Base-by-base conservation (phyloP, 192 early-diverging fungal species). In the Allomyces javanicus region DNA sequence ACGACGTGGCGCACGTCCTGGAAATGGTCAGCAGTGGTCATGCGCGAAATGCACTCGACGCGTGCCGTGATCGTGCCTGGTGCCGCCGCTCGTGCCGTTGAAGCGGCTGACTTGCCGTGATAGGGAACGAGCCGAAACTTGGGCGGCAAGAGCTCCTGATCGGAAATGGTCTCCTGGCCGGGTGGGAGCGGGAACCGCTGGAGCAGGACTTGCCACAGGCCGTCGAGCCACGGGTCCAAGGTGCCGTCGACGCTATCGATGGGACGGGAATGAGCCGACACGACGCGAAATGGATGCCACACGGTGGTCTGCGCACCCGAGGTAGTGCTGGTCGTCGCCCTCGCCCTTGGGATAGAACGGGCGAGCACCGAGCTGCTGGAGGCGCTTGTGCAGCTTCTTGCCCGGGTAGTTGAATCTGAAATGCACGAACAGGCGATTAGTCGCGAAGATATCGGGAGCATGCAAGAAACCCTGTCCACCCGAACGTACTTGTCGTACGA, bases 291-390 rank as follows among this genome's bases (percentile, higher is more conserved):
- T 62, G 61, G 23, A 33, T 64, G 22, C 44, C 1, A 14, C 4
- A 17, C 71, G 11, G 26, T 22, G 17, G 9, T 19, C 12, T 40
- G 62, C 67, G 78, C 76, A 78, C 76, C 96, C 96, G 68, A 94
- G 74, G 64, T 91, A 91, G 70, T 99, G 93, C 73, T 96, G 93
- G 76, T 96, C 96, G 69, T 99, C 96, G 26, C 89, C 93, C 67
- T 94, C 90, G 0, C 91, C 93, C 24, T 88, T 77, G 19, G 69
- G 66, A 26, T 85, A 67, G 10, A 99, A 63, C 17, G 86, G 73
- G 44, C 63, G 65, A 3, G 88, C 96, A 23, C 96, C 96, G 25
- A 99, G 78, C 66, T 96, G 89, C 64, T 79, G 66, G 64, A 97
- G 74, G 44, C 96, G 78, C 45, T 89, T 86, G 74, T 85, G 79